phyloP scores from a whole-genome alignment of 768 basidiomycete genomes.

The Trametes elegans region DNA sequence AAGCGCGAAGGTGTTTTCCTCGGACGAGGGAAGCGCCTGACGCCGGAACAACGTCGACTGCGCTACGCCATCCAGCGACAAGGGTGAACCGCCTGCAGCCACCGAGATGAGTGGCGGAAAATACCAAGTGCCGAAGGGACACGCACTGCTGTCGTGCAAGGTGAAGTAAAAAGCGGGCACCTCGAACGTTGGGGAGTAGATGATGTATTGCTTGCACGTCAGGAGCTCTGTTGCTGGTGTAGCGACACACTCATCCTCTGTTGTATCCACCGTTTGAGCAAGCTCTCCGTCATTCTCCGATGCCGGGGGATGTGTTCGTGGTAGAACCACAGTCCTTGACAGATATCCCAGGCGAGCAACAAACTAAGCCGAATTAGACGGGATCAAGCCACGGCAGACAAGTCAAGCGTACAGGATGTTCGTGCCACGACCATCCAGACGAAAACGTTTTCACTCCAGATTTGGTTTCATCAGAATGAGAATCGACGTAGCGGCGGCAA shows the following conservation, averaged over 20 bases:
- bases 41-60: conserved; percentile 58
- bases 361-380: conserved; percentile 22
- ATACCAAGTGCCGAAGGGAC: conserved; percentile 7
- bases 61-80: conserved; percentile 56
- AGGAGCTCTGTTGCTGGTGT: conserved; percentile 28
- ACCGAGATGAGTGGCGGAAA: neutral
- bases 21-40: conserved; percentile 40
- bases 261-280: conserved; percentile 17
- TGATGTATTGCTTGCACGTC: conserved; percentile 61
- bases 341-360: conserved; percentile 32
- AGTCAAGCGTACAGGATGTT: conserved; percentile 50
- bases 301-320: neutral
- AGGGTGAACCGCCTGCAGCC: conserved; percentile 58
- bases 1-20: conserved; percentile 54
- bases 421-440: conserved; percentile 59
- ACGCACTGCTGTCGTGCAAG: conserved; percentile 66
- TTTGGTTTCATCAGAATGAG: conserved; percentile 17
- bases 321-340: conserved; percentile 25
- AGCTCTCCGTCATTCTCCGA: conserved; percentile 6
- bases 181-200: conserved; percentile 74
- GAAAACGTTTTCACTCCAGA: conserved; percentile 17
- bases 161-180: conserved; percentile 87
- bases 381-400: neutral
- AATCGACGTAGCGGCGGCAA: conserved; percentile 49
- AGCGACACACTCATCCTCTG: conserved; percentile 39